Percentiles rank a stretch among this genome's conserved stretches.
Evolutionary conservation across 2,329 filamentous ascomycete species (phyloP).

Genomic region (Boeremia exigua): DNA sequence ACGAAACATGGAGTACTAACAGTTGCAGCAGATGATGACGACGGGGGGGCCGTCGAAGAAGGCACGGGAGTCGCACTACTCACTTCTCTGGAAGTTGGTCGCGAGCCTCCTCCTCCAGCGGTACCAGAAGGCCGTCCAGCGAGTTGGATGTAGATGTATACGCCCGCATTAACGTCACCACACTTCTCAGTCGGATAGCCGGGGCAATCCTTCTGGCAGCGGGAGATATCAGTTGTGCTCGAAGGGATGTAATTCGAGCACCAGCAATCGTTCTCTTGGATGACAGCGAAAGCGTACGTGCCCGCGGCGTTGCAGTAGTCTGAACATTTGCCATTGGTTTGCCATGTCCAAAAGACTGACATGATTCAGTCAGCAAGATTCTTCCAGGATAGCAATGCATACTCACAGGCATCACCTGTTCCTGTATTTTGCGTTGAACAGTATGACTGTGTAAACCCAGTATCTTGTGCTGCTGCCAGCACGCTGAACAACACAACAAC

Average conservation of each 20-base stretch:
- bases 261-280: conserved; percentile 73
- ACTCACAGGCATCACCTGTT: conserved; percentile 45
- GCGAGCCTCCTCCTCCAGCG: conserved; percentile 43
- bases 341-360: conserved; percentile 47
- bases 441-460: conserved; percentile 42
- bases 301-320: conserved; percentile 60
- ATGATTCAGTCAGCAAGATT: conserved; percentile 11
- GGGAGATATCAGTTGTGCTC: conserved; percentile 44
- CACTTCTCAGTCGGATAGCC: conserved; percentile 73
- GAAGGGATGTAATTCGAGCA: conserved; percentile 73
- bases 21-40: conserved; percentile 28
- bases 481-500: conserved; percentile 22
- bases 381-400: background rate
- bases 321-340: conserved; percentile 74
- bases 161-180: conserved; percentile 59
- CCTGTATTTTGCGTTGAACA: conserved; percentile 56
- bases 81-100: conserved; percentile 36
- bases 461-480: conserved; percentile 19
- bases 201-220: conserved; percentile 68
- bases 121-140: conserved; percentile 64
- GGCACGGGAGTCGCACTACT: conserved; percentile 30
- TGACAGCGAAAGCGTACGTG: conserved; percentile 69
- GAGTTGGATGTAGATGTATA: conserved; percentile 69
- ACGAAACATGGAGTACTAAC: conserved; percentile 39
- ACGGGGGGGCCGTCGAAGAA: conserved; percentile 19